Evolutionary conservation across 306 rosid genomes (phyloP).

Genomic region (Amphicarpaea edgeworthii): DNA sequence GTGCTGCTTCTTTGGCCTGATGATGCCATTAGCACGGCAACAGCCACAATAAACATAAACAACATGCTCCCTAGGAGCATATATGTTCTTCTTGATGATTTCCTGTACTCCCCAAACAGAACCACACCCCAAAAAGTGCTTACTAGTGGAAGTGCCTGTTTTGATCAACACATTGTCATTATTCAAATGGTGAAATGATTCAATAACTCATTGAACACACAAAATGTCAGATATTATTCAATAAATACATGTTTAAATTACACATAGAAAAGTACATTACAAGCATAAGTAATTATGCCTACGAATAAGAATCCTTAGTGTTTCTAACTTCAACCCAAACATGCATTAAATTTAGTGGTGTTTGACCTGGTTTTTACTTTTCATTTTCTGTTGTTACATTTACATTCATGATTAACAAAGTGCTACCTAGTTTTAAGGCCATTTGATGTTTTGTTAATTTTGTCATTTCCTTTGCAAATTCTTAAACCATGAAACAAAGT

Average conservation of each 20-base stretch:
- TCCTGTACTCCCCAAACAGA: constrained; percentile 86
- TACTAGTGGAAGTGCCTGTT: constrained; percentile 95
- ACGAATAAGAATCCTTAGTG: too few species aligned
- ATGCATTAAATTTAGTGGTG: neutral
- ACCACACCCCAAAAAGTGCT: constrained; percentile 92
- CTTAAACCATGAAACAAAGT: neutral
- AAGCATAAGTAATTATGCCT: too few species aligned
- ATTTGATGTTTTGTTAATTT: neutral
- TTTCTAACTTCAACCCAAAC: too few species aligned
- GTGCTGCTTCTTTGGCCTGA: constrained; percentile 66
- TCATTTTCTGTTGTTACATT: neutral
- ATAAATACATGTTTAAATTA: too few species aligned
- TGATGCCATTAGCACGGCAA: constrained; percentile 84
- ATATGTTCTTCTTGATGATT: constrained; percentile 79
- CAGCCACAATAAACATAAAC: constrained; percentile 82
- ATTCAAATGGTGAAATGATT: constrained; percentile 22
- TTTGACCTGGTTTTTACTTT: neutral
- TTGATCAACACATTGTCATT: constrained; percentile 37
- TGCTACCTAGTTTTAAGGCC: neutral
- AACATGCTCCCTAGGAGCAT: constrained; percentile 70
- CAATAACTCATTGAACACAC: constrained; percentile 1
- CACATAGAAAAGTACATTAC: too few species aligned
- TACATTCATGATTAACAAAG: neutral
- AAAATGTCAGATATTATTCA: neutral
- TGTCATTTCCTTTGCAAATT: neutral